Conservation (phyloP, 371 early-diverging fungal genomes). For the Syncephalastrum racemosum region DNA sequence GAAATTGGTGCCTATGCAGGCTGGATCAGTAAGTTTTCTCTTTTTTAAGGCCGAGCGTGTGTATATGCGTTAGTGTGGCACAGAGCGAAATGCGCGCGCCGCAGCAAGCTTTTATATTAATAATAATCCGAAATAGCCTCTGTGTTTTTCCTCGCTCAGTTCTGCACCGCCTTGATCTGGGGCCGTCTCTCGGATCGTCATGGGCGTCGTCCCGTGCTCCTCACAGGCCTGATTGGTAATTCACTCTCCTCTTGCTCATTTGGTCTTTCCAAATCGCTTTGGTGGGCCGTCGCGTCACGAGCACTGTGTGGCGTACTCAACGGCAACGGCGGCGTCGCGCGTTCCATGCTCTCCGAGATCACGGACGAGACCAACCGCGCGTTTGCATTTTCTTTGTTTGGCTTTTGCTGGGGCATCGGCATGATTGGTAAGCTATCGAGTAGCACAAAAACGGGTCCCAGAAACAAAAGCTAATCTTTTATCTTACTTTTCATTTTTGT, state of each 20-base stretch:
- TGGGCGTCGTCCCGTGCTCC: conserved; percentile 81
- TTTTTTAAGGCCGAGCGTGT: background rate
- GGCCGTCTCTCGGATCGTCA: conserved; percentile 58
- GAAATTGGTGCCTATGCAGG: conserved; percentile 71
- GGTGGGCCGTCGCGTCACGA: conserved; percentile 72
- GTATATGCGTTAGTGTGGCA: background rate
- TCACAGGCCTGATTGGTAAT: conserved; percentile 78
- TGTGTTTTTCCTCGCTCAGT: conserved; percentile 57
- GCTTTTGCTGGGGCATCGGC: conserved; percentile 68
- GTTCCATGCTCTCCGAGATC: conserved; percentile 85
- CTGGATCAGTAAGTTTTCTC: conserved; percentile 44
- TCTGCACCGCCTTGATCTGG: conserved; percentile 56
- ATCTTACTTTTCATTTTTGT: background rate
- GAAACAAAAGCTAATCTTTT: background rate
- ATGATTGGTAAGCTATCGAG: conserved; percentile 46
- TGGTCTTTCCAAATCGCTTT: conserved; percentile 67
- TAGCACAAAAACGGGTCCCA: background rate
- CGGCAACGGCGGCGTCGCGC: conserved; percentile 82
- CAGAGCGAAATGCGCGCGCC: background rate
- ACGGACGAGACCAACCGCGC: conserved; percentile 80
- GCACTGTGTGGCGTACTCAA: conserved; percentile 78
- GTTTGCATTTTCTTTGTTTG: conserved; percentile 68
- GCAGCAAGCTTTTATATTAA: background rate
- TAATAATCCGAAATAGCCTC: conserved; percentile 26
- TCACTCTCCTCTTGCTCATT: conserved; percentile 67